Evolutionary conservation across 768 basidiomycete species (phyloP), one percentile per base, ranked within the genome.

Genomic region (Russula ochroleuca): DNA sequence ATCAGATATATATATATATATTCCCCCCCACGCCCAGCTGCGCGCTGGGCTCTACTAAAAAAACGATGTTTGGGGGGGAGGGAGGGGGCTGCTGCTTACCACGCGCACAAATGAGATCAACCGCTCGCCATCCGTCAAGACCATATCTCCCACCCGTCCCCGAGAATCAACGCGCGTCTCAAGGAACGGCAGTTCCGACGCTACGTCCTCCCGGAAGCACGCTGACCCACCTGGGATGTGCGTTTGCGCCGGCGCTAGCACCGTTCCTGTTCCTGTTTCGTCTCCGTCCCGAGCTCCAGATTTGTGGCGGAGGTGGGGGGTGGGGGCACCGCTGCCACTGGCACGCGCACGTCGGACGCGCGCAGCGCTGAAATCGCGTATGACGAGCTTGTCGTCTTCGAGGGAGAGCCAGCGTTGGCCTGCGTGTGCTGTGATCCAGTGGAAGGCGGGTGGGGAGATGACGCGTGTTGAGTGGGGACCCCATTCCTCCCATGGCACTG

Each of bases 341-440:
- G 23, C 8, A 28, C 11, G 13, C 5, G 63, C 59, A 9, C 60
- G 49, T 4, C 45, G 43, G 15, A 65, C 61, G 28, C 63, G 63
- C 25, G 31, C 52, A 3, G 57, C 37, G 63, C 63, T 64, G 31
- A 64, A 64, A 15, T 64, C 63, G 19, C 57, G 57, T 0, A 65
- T 15, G 1, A 65, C 54, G 15, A 65, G 59, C 10, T 41, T 23
- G 33, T 38, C 48, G 8, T 13, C 17, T 38, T 65, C 64, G 33
- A 65, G 53, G 4, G 63, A 45, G 33, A 65, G 64, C 59, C 63
- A 64, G 31, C 59, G 63, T 21, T 64, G 59, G 8, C 59, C 64
- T 2, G 64, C 59, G 33, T 65, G 59, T 19, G 59, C 64, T 21
- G 64, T 65, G 40, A 65, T 65, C 64, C 59, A 64, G 48, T 65